Percentiles rank a stretch among this genome's conserved stretches.
Conservation (phyloP, 805 yeast genomes). For the Ogataea naganishii region DNA sequence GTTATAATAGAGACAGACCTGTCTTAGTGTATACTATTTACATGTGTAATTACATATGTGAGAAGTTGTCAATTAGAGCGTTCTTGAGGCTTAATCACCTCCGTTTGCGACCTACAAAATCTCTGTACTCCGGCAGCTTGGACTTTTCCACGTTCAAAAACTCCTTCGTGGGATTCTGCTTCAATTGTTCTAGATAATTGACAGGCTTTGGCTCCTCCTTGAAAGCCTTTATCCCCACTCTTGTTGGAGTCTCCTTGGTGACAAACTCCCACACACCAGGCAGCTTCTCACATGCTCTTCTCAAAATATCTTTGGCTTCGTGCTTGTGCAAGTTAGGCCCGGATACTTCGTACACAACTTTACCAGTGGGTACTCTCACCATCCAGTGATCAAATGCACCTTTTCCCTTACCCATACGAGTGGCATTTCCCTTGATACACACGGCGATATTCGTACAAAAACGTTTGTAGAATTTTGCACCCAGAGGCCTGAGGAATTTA, state of each 20-base stretch:
- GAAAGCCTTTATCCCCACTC: slow-evolving; percentile 61
- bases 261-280: slow-evolving; percentile 91
- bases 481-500: slow-evolving; percentile 74
- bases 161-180: slow-evolving; percentile 56
- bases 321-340: slow-evolving; percentile 70
- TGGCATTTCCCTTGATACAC: slow-evolving; percentile 94
- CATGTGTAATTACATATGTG: slow-evolving; percentile 2
- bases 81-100: too few species aligned
- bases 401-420: slow-evolving; percentile 99
- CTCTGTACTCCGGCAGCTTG: slow-evolving; percentile 42
- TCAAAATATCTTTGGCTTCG: slow-evolving; percentile 81
- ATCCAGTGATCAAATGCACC: slow-evolving; percentile 98
- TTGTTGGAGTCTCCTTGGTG: slow-evolving; percentile 49
- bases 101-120: slow-evolving; percentile 21
- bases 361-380: slow-evolving; percentile 91
- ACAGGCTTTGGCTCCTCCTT: slow-evolving; percentile 32
- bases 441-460: slow-evolving; percentile 81
- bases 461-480: slow-evolving; percentile 72
- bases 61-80: too few species aligned
- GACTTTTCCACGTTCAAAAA: slow-evolving; percentile 46
- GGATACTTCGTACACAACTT: slow-evolving; percentile 75
- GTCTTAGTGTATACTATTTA: background rate
- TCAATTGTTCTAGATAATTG: slow-evolving; percentile 47
- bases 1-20: slow-evolving; percentile 46
- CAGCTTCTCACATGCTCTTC: slow-evolving; percentile 84